Base-by-base conservation (phyloP, 352 stramenopile species). In the Phytopythium mirpurense region DNA sequence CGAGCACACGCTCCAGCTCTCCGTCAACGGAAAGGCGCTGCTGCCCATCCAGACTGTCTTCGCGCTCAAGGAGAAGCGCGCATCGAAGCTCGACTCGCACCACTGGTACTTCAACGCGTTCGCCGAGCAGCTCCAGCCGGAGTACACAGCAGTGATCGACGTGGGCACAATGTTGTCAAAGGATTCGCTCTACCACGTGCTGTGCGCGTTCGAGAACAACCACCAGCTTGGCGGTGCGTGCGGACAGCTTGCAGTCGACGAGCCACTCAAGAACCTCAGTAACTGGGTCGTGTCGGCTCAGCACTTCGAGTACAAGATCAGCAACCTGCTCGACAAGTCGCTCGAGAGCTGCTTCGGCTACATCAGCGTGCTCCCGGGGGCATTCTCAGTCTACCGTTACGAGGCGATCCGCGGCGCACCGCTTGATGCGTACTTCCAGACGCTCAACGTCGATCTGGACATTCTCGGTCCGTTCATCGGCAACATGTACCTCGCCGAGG, bases 231-330 rank as follows among this genome's bases (percentile, higher is more conserved):
- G 83, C 47, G 85, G 84, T 27, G 82, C 82, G 2, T 95, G 84
- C 50, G 84, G 84, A 1, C 82, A 95, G 43, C 65, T 95, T 23
- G 74, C 81, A 0, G 84, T 95, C 24, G 84, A 95, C 15, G 71
- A 91, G n/a, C 82, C 84, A 19, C 86, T 88, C 48, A 72, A 75
- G 36, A 86, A 93, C 57, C 57, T 95, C 61, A 89, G 75, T 62
- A 95, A 95, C 46, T 95, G 82, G 82, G 82, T 95, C 59, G 66
- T 95, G 16, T 89, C 79, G 19, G 85, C 85, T 10, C 85, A 95
- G 52, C 72, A 93, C 50, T 95, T 95, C 44, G 85, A 95, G 73
- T 95, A 95, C 79, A 93, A 93, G 57, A 92, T 93, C 43, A 90
- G 79, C 42, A 93, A 93, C 63, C 83, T 93, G 41, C 65, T 95